phyloP scores from a whole-genome alignment of 306 rosid species.

The Lupinus albus region DNA sequence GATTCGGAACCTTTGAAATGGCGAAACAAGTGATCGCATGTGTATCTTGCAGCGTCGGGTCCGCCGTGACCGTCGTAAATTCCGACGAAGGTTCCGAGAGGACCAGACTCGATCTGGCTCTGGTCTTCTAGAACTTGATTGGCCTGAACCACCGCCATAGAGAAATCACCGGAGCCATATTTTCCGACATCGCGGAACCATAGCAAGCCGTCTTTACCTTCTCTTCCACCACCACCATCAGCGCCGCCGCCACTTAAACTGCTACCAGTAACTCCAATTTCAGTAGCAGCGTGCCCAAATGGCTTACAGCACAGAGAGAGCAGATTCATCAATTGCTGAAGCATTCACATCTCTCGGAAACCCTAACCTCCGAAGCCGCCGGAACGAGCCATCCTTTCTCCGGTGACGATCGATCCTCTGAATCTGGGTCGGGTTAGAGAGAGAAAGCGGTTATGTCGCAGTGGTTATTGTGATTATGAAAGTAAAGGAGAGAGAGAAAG shows the following conservation, averaged over 20 bases:
- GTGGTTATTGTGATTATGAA: constrained; percentile 33
- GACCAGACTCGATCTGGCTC: constrained; percentile 79
- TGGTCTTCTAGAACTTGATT: constrained; percentile 81
- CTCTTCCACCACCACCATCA: constrained; percentile 32
- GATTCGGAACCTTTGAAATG: constrained; percentile 64
- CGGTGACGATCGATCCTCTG: constrained; percentile 1
- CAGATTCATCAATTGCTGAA: constrained; percentile 78
- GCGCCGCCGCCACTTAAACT: constrained; percentile 23
- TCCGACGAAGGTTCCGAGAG: constrained; percentile 78
- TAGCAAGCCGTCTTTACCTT: constrained; percentile 57
- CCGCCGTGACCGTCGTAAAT: constrained; percentile 88
- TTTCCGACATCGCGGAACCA: constrained; percentile 71
- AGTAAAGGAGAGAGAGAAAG: neutral
- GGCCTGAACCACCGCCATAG: constrained; percentile 84
- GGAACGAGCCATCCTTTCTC: constrained; percentile 12
- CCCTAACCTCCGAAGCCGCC: constrained; percentile 45
- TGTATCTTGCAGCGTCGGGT: constrained; percentile 64
- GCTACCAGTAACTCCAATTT: constrained; percentile 48
- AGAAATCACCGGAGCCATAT: constrained; percentile 69
- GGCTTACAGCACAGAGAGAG: constrained; percentile 82
- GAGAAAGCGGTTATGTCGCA: constrained; percentile 14
- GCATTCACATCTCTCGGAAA: constrained; percentile 88
- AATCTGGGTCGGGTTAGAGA: constrained; percentile 32
- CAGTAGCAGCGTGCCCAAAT: constrained; percentile 58
- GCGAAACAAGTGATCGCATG: constrained; percentile 66